Base-by-base conservation (phyloP, 2,329 filamentous ascomycete species). In the Colletotrichum nymphaeae region DNA sequence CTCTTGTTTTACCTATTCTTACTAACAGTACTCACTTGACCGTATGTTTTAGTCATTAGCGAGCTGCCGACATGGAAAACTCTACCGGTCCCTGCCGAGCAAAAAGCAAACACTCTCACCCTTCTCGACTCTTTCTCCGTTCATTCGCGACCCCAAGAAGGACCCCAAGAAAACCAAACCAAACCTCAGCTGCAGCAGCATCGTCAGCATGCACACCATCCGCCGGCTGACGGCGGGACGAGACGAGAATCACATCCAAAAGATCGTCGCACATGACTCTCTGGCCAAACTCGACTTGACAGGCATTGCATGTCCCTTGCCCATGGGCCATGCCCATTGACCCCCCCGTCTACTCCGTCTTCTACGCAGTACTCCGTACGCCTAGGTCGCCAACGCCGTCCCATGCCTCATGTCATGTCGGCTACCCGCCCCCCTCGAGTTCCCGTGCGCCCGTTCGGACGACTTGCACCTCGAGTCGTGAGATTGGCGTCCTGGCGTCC, bases 391-490 rank as follows among this genome's bases (percentile, higher is more conserved):
- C 14, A 42, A 42, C 16, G 37, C 26, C 32, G 35, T 52, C 28
- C n/a, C 58, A 46, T 60, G 59, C 60, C 28, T 69, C 59, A 12
- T 49, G 64, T 57, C 64, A 63, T 67, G 59, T 73, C 60, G 70
- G 59, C 67, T 73, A 60, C 55, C 55, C 53, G 55, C 59, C 55
- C 37, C 37, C 58, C 42, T 68, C 59, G 53, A 65, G 59, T 70
- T 73, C 46, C 70, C 55, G 66, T 70, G 67, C 70, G 70, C 70
- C 67, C 70, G 70, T 64, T 73, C 30, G 69, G 53, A 55, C 62
- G 62, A 53, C 26, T 49, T 32, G 69, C 37, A 64, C 30, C 24
- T 55, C 49, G 62, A 64, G 62, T 53, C 59, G 46, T 73, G 66
- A 70, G 55, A 52, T 72, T 72, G 57, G 69, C 65, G 37, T 32